Evolutionary conservation across 1,284 basidiomycete genomes (phyloP), one percentile per base, ranked within the genome.

Genomic region (Ustilago bromivora): DNA sequence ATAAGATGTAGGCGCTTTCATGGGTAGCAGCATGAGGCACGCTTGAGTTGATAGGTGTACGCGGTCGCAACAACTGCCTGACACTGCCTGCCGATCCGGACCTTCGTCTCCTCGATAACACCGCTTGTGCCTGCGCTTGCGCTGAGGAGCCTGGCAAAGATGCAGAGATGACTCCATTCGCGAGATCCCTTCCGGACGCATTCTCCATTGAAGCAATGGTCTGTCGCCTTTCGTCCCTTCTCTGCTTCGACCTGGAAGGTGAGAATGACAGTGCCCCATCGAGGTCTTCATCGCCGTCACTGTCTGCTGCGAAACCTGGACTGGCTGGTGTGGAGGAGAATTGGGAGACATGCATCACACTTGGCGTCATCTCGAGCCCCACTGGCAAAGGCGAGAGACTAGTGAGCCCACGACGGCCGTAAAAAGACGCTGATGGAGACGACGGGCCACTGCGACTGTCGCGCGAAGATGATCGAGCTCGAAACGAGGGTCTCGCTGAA

Each of bases 361-460:
- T 72, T 4, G 74, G 62, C 7, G 74, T 76, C 74, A 76, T 76
- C 49, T 66, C 74, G 8, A 76, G 66, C 2, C 74, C 74, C 11
- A 62, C 62, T 19, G 74, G 74, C 28, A 76, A 65, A 0, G 74
- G 74, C 15, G 74, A 76, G 3, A 72, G 57, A 53, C 69, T 71
- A 1, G 74, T 76, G 31, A 76, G 52, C 9, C 74, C 74, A 19
- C 74, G 61, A 19, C 74, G 55, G 11, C 74, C 75, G 35, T 73
- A 77, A 51, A 77, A 77, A 1, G 75, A 77, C 23, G 75, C 75
- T 10, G 75, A 73, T 5, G 75, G 75, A 10, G 71, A 73, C 0
- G 75, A 71, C 3, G 75, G 75, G 0, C 75, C 75, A 32, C 74
- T 76, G 13, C 74, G 69, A 51, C 74, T 76, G n/a, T 69, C 69